Evolutionary conservation across 202 grass and related monocot genomes (phyloP), one percentile per base, ranked within the genome.

Genomic region (Zizania palustris): DNA sequence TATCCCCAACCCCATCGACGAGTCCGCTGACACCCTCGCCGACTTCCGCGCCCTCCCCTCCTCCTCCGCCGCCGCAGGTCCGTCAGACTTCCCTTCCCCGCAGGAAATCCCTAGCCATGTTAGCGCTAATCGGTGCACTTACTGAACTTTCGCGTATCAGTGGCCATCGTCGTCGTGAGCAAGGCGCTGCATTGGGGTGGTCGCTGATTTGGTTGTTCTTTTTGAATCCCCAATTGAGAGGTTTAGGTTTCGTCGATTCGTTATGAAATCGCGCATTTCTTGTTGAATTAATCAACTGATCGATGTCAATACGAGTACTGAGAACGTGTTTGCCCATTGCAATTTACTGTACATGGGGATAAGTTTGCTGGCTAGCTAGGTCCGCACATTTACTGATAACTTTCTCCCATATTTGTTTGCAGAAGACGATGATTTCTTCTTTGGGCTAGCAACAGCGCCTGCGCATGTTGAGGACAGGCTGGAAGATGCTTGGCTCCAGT

Each of bases 381-480:
- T 72, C 2, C 6, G 6, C 16, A 19, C 4, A 42, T 20, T 33
- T 65, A 9, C 15, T 5, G 1, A 56, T 21, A 15, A 38, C 34
- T 55, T 65, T 6, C 37, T 13, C 14, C 1, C 7, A 10, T 44
- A 48, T 66, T 57, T 50, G 13, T 65, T 65, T 45, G 43, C 75
- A 86, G 84, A 90, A 19, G 85, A 73, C 36, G 74, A 54, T 11
- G 34, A 14, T 59, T 97, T 97, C 88, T 97, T 97, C 84, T 97
- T 97, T 37, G 91, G 95, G 63, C 78, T 97, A 51, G 89, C 91
- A 21, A 97, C 95, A 1, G 91, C 95, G 0, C 95, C 89, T 46
- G 95, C 91, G 4, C 95, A 97, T 28, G 95, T 91, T 2, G 91
- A 97, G 84, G 95, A 97, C 77, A 89, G 80, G 49, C 85, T 97